These are phyloP conservation scores for Syzygium malaccense DNA, from an alignment of 441 rosid species.

Conservation along the genomic window DNA sequence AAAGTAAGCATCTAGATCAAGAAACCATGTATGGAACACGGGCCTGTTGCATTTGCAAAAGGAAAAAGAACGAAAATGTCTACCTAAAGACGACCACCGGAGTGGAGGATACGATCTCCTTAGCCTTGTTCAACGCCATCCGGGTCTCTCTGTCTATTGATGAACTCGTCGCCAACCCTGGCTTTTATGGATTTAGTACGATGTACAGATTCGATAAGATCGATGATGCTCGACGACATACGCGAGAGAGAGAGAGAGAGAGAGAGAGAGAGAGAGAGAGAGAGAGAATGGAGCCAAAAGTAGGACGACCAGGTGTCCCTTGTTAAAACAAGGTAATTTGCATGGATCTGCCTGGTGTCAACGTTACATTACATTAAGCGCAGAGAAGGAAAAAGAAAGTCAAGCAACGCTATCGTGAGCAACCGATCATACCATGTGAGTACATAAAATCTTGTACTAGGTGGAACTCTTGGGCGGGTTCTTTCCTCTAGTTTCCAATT, in stretches of 20 bases:
- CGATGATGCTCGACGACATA: background rate
- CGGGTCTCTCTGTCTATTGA: constrained; percentile 16
- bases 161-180: background rate
- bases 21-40: background rate
- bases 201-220: background rate
- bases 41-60: background rate
- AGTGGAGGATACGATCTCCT: constrained; percentile 41
- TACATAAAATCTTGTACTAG: background rate
- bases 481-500: background rate
- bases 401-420: background rate
- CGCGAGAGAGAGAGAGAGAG: background rate
- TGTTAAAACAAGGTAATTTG: background rate
- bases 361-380: background rate
- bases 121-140: constrained; percentile 40
- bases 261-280: background rate
- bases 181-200: background rate
- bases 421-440: background rate
- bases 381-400: background rate
- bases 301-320: background rate
- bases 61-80: background rate
- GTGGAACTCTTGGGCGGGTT: background rate
- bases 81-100: constrained; percentile 74
- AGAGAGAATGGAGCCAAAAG: background rate
- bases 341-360: background rate
- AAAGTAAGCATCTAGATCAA: background rate